A percentile compares a stretch with the other conserved stretches of the same genome.
Evolutionary conservation across 345 rosid genomes (phyloP).

Genomic region (Rhodomyrtus tomentosa): DNA sequence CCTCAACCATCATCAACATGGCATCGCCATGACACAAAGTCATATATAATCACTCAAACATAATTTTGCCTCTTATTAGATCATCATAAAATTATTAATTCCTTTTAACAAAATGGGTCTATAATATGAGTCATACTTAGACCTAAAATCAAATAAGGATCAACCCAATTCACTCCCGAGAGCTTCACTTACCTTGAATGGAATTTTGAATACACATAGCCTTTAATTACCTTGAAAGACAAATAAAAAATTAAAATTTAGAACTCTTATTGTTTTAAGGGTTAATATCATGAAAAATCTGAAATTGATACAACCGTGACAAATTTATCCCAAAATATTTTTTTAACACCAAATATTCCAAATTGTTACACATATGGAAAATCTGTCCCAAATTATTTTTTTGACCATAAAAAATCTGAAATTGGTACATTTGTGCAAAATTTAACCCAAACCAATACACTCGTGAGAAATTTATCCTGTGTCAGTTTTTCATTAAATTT

Average conservation of each 20-base stretch:
- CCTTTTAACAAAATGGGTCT: not conserved
- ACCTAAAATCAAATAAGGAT: not conserved
- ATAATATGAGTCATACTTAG: not conserved
- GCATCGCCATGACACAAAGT: not conserved
- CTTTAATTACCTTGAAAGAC: not conserved
- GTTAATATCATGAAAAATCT: no score
- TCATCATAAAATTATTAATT: not conserved
- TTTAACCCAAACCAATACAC: no score
- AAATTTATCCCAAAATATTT: no score
- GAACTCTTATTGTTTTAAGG: not conserved
- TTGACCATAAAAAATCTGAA: no score
- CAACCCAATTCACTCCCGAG: not conserved
- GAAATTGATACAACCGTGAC: no score
- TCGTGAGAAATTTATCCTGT: no score
- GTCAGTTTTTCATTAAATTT: no score
- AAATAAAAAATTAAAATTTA: not conserved
- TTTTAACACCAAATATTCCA: no score
- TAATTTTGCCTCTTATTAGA: not conserved
- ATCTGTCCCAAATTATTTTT: no score
- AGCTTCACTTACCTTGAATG: not conserved
- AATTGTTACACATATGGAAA: no score
- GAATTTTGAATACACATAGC: not conserved
- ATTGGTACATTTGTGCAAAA: no score
- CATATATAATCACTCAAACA: not conserved
- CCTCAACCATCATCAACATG: not conserved